Base-by-base conservation (phyloP, 192 early-diverging fungal genomes). In the Chytriomyces sp. region DNA sequence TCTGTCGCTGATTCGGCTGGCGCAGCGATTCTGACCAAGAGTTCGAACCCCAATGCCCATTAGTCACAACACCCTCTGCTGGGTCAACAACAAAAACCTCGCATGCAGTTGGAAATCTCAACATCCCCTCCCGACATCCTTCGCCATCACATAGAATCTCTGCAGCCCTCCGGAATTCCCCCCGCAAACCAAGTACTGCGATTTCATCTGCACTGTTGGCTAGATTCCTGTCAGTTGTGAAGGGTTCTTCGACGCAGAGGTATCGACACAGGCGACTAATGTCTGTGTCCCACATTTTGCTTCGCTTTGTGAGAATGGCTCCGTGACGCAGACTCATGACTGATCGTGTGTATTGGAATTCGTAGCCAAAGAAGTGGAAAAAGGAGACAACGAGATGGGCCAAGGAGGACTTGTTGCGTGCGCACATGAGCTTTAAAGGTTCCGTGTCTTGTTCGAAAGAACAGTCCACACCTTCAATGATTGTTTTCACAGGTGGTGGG, bases 231-330 rank as follows among this genome's bases (percentile, higher is more conserved):
- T 88, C 86, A 0, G 92, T 91, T 72, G 94, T 91, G 75, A 98
- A 94, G 8, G 96, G 96, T 82, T 97, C 96, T 73, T 98, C 97
- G 16, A 97, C 91, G 79, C 96, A 96, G 23, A 98, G 84, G 61
- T 92, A 80, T 47, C 87, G 86, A 72, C 89, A 91, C 13, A 87
- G 81, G 35, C 85, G 86, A 35, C 89, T 90, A 3, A 91, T 77
- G 16, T 91, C 92, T 5, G 69, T 49, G 71, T 96, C 90, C 96
- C 97, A 98, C 13, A 92, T 93, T 81, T 96, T 97, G 59, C 91
- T 88, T 28, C 77, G 82, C 82, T 98, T 97, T 11, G 86, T 89
- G 75, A 97, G 77, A 53, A 91, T 89, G 46, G 89, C 81, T 3
- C 96, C 97, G 45, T 92, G 88, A 44, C 95, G 85, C 43, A 97